A percentile compares a stretch with the other conserved stretches of the same genome.
Evolutionary conservation across 176 grass and related monocot species (phyloP).

Genomic region (Bothriochloa decipiens): DNA sequence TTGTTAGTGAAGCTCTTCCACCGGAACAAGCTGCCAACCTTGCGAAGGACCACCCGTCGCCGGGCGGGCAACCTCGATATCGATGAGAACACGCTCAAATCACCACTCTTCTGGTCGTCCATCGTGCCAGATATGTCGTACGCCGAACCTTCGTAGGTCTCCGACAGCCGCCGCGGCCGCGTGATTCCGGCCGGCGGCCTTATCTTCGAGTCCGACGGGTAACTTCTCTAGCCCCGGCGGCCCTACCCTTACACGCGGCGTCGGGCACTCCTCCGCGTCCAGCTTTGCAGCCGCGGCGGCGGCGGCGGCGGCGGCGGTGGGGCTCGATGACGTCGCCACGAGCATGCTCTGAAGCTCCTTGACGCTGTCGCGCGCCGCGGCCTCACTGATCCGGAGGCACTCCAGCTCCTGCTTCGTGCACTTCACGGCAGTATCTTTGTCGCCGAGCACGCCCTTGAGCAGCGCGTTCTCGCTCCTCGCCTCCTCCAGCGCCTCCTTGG

Average conservation of each 20-base stretch:
- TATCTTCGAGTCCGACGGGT: conserved; percentile 48
- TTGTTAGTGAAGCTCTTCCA: conserved; percentile 76
- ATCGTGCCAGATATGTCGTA: conserved; percentile 65
- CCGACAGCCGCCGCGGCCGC: conserved; percentile 51
- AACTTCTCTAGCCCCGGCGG: conserved; percentile 45
- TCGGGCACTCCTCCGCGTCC: conserved; percentile 42
- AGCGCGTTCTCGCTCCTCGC: conserved; percentile 56
- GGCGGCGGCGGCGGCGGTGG: conserved; percentile 1
- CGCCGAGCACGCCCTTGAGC: conserved; percentile 55
- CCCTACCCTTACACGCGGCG: conserved; percentile 17
- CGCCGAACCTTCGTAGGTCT: conserved; percentile 59
- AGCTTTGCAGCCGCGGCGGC: neutral
- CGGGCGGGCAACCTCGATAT: conserved; percentile 49
- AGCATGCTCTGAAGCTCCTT: conserved; percentile 80
- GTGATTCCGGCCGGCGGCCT: conserved; percentile 44
- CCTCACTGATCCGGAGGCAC: conserved; percentile 66
- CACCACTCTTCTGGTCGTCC: conserved; percentile 41
- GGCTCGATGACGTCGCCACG: conserved; percentile 58
- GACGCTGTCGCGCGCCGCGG: conserved; percentile 71
- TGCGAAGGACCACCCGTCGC: conserved; percentile 47
- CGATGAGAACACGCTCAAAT: conserved; percentile 38
- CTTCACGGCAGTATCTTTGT: conserved; percentile 67
- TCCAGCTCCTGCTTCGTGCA: conserved; percentile 68
- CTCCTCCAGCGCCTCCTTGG: conserved; percentile 80
- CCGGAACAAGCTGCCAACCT: conserved; percentile 68